Conservation (phyloP, 768 basidiomycete genomes). For the Mycena pura region DNA sequence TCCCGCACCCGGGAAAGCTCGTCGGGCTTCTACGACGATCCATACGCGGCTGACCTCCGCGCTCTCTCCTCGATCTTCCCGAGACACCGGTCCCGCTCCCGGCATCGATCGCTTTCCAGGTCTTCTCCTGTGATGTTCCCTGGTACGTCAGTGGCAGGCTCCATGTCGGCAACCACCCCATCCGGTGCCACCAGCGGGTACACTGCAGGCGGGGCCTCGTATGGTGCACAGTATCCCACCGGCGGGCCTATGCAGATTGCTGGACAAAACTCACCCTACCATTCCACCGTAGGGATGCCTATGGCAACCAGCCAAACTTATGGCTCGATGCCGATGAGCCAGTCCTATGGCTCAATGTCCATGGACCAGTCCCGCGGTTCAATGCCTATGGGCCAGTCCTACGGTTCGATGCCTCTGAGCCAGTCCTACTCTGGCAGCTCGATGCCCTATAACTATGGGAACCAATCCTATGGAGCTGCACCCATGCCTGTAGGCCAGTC, state of each 20-base stretch:
- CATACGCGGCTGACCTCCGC: conserved; percentile 45
- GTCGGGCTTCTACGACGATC: conserved; percentile 47
- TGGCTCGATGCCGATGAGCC: conserved; percentile 24
- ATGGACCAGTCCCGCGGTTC: too few species aligned
- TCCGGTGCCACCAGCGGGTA: conserved; percentile 9
- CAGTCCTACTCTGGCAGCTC: too few species aligned
- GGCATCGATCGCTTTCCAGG: conserved; percentile 45
- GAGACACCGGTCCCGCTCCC: conserved; percentile 24
- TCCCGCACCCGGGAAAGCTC: conserved; percentile 37
- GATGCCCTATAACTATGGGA: too few species aligned
- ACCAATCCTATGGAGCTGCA: too few species aligned
- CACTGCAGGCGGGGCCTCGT: neutral
- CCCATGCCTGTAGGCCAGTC: too few species aligned
- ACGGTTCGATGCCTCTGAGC: too few species aligned
- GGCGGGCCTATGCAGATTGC: conserved; percentile 22
- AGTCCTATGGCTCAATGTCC: conserved; percentile 29
- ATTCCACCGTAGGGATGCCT: conserved; percentile 17
- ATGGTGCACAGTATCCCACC: conserved; percentile 8
- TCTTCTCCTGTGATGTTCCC: conserved; percentile 33
- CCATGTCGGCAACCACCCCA: conserved; percentile 18
- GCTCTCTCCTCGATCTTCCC: conserved; percentile 9
- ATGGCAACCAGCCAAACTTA: conserved; percentile 19
- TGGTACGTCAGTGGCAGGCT: conserved; percentile 20
- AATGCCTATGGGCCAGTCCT: too few species aligned
- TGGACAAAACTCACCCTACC: conserved; percentile 26